Percentiles rank a stretch among this genome's conserved stretches.
Evolutionary conservation across 202 grass and related monocot genomes (phyloP).

Genomic region (Dendrocalamus latiflorus): DNA sequence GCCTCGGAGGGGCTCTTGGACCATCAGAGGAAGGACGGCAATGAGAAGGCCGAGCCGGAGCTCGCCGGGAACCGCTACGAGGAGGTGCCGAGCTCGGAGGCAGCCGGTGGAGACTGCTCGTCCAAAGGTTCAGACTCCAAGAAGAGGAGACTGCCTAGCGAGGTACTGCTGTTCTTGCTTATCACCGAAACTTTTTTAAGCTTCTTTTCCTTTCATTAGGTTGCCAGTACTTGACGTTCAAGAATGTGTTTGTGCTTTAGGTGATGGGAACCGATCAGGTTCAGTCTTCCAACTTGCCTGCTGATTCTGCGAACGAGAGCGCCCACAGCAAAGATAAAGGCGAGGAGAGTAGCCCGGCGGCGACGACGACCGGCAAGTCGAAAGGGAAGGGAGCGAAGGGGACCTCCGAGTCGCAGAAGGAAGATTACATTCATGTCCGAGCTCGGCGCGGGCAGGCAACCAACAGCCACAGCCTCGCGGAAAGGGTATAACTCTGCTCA

Average conservation of each 20-base stretch:
- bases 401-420: slow-evolving; percentile 42
- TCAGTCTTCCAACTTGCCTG: slow-evolving; percentile 41
- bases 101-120: slow-evolving; percentile 59
- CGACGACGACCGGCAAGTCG: slow-evolving; percentile 37
- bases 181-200: background rate
- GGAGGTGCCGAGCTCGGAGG: slow-evolving; percentile 38
- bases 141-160: slow-evolving; percentile 66
- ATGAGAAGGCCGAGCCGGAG: slow-evolving; percentile 36
- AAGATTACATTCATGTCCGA: slow-evolving; percentile 89
- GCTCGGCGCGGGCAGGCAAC: slow-evolving; percentile 87
- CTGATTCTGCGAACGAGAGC: slow-evolving; percentile 52
- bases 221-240: background rate
- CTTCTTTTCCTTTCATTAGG: background rate
- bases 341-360: slow-evolving; percentile 50
- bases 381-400: slow-evolving; percentile 65
- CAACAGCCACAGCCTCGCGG: no score
- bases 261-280: slow-evolving; percentile 40
- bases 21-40: slow-evolving; percentile 37
- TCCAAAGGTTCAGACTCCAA: slow-evolving; percentile 63
- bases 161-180: slow-evolving; percentile 44
- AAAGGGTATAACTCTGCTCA: slow-evolving; percentile 35
- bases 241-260: slow-evolving; percentile 20
- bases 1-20: slow-evolving; percentile 29
- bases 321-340: slow-evolving; percentile 55
- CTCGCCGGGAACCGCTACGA: slow-evolving; percentile 39